Evolutionary conservation across 2,329 filamentous ascomycete genomes (phyloP).

Genomic region (Colletotrichum higginsianum): DNA sequence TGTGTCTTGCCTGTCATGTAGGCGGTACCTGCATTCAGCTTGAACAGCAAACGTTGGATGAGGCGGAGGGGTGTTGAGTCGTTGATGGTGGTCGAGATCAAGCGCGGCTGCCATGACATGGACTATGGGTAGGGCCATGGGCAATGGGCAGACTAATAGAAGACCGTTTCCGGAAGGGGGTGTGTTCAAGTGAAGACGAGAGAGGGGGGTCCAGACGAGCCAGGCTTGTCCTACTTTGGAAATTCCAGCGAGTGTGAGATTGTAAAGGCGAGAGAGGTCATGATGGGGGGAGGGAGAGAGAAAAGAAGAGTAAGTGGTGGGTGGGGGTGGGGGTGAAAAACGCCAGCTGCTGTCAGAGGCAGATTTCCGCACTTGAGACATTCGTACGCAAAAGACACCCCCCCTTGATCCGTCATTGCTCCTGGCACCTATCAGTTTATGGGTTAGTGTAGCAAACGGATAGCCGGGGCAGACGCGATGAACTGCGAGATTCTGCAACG

Average conservation of each 20-base stretch:
- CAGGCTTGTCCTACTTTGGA: slow-evolving; percentile 16
- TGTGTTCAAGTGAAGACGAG: neutral
- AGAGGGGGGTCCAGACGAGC: slow-evolving; percentile 4
- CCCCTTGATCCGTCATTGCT: slow-evolving; percentile 26
- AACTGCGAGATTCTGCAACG: slow-evolving; percentile 39
- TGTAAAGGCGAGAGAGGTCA: slow-evolving; percentile 22
- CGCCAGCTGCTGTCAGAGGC: neutral
- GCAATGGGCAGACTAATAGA: neutral
- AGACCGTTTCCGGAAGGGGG: slow-evolving; percentile 18
- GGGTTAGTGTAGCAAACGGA: slow-evolving; percentile 8
- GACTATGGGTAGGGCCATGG: slow-evolving; percentile 17
- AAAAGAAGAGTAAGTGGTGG: neutral
- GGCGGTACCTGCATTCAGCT: slow-evolving; percentile 38
- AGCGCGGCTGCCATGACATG: slow-evolving; percentile 29
- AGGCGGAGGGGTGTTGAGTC: slow-evolving; percentile 3
- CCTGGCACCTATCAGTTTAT: slow-evolving; percentile 25
- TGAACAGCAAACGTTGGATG: slow-evolving; percentile 25
- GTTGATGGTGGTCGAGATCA: slow-evolving; percentile 20
- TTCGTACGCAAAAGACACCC: slow-evolving; percentile 13
- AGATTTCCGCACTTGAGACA: slow-evolving; percentile 29
- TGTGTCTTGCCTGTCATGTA: slow-evolving; percentile 1
- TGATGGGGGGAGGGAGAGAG: slow-evolving; percentile 20
- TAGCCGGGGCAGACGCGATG: slow-evolving; percentile 10
- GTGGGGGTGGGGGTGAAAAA: neutral
- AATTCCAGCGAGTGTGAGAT: slow-evolving; percentile 33